A percentile compares a stretch with the other conserved stretches of the same genome.
phyloP scores from a whole-genome alignment of 2,329 filamentous ascomycete genomes.

The Penicillium sp. region DNA sequence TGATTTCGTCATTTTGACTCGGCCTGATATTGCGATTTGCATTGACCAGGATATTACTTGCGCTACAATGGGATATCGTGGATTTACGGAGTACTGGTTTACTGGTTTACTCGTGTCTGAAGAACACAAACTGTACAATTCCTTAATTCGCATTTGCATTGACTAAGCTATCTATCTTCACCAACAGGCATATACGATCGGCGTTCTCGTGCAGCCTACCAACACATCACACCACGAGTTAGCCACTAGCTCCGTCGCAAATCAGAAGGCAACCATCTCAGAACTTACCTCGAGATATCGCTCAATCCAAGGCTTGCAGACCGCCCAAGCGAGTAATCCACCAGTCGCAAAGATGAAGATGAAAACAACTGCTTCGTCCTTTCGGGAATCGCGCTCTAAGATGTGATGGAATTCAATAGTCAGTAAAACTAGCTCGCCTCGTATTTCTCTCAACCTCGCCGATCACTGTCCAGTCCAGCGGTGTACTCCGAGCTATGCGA shows the following conservation, averaged over 20 bases:
- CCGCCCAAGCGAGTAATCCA: conserved; percentile 64
- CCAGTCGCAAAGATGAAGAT: conserved; percentile 68
- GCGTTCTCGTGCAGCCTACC: conserved; percentile 54
- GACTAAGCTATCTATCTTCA: conserved; percentile 17
- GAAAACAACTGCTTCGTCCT: conserved; percentile 68
- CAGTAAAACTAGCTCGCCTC: background rate
- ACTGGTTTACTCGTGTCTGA: no score
- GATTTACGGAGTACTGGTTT: no score
- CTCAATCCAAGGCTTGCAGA: conserved; percentile 62
- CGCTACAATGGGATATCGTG: no score
- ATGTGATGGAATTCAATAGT: conserved; percentile 8
- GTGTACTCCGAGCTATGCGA: background rate
- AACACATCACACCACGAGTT: conserved; percentile 26
- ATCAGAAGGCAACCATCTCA: background rate
- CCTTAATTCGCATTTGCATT: background rate
- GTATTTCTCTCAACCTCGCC: background rate
- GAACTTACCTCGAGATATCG: conserved; percentile 60
- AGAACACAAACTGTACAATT: background rate
- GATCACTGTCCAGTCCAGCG: background rate
- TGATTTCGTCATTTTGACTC: background rate
- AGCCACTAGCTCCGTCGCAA: background rate
- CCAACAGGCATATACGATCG: conserved; percentile 58
- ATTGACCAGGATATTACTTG: no score
- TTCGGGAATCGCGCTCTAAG: conserved; percentile 67
- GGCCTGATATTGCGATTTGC: no score